Percentiles rank a stretch among this genome's conserved stretches.
These are phyloP conservation scores for Calonectria pteridis DNA, from an alignment of 2,329 filamentous ascomycete species.

Conservation along the genomic window DNA sequence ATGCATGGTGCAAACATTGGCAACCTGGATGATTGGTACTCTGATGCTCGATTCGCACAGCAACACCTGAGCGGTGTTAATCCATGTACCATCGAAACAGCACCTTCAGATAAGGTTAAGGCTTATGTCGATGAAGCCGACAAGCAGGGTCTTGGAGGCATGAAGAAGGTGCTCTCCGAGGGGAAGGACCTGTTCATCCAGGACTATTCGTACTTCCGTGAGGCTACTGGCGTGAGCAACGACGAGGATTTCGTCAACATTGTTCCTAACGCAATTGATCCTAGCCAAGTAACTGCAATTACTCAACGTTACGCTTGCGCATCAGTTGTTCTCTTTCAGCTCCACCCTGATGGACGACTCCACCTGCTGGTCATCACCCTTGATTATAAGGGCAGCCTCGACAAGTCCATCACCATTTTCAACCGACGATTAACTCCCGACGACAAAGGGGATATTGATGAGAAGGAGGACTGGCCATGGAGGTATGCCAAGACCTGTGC, in stretches of 20 bases:
- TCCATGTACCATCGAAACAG: constrained; percentile 20
- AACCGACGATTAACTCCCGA: constrained; percentile 27
- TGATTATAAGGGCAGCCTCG: constrained; percentile 28
- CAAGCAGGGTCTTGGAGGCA: constrained; percentile 28
- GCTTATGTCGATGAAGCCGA: constrained; percentile 19
- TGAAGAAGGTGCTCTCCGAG: constrained; percentile 17
- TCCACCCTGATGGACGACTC: constrained; percentile 29
- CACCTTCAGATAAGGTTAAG: constrained; percentile 14
- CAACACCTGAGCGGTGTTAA: constrained; percentile 33
- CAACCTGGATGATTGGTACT: constrained; percentile 30
- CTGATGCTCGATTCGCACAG: constrained; percentile 31
- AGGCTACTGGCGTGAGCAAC: constrained; percentile 25
- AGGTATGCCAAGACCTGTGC: constrained; percentile 36
- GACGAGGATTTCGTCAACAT: background rate
- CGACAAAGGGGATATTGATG: constrained; percentile 9
- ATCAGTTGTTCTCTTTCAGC: constrained; percentile 30
- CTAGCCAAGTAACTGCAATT: too few species aligned
- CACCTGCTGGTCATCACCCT: constrained; percentile 33
- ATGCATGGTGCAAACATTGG: constrained; percentile 34
- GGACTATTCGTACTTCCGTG: constrained; percentile 33
- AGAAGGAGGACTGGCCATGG: constrained; percentile 36
- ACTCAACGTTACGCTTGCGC: constrained; percentile 26
- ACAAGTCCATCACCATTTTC: constrained; percentile 31
- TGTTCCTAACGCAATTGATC: too few species aligned
- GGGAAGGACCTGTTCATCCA: constrained; percentile 32